Conservation (phyloP, 1,139 yeast species). For the Debaryomycetaceae sp. region DNA sequence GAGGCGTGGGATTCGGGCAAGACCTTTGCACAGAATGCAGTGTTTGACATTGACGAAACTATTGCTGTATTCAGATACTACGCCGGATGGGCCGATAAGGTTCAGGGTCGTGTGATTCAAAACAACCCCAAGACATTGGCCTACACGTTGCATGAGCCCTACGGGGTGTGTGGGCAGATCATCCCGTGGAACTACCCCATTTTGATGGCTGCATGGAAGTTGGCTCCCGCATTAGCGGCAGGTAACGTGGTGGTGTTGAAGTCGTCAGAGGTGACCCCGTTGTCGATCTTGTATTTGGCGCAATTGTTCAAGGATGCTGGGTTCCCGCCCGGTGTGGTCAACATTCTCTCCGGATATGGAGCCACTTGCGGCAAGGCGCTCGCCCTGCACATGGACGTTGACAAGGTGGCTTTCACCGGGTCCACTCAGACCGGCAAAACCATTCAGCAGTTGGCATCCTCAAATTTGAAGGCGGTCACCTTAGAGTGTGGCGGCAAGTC, state of each 20-base stretch:
- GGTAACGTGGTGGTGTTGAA: slow-evolving; percentile 64
- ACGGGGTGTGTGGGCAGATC: slow-evolving; percentile 76
- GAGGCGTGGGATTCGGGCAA: slow-evolving; percentile 85
- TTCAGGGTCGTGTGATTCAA: slow-evolving; percentile 65
- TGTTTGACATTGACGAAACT: slow-evolving; percentile 57
- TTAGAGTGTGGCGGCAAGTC: slow-evolving; percentile 93
- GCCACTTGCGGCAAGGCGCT: slow-evolving; percentile 54
- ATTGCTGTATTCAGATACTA: slow-evolving; percentile 59
- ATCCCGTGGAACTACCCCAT: slow-evolving; percentile 66
- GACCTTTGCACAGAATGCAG: slow-evolving; percentile 48
- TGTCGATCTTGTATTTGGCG: slow-evolving; percentile 54
- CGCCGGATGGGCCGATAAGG: slow-evolving; percentile 84
- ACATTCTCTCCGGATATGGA: slow-evolving; percentile 56
- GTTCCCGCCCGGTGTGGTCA: slow-evolving; percentile 68
- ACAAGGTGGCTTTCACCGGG: slow-evolving; percentile 67
- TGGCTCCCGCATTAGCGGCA: slow-evolving; percentile 65
- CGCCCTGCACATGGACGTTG: slow-evolving; percentile 51
- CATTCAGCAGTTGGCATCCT: slow-evolving; percentile 58
- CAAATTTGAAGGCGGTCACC: slow-evolving; percentile 65
- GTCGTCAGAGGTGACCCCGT: slow-evolving; percentile 65
- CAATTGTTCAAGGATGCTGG: slow-evolving; percentile 58
- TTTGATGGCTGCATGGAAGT: slow-evolving; percentile 57
- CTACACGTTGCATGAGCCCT: slow-evolving; percentile 78
- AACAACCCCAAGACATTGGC: slow-evolving; percentile 66
- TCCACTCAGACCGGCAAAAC: slow-evolving; percentile 59